Base-by-base conservation (phyloP, 768 basidiomycete species). In the Dentipellis sp. region DNA sequence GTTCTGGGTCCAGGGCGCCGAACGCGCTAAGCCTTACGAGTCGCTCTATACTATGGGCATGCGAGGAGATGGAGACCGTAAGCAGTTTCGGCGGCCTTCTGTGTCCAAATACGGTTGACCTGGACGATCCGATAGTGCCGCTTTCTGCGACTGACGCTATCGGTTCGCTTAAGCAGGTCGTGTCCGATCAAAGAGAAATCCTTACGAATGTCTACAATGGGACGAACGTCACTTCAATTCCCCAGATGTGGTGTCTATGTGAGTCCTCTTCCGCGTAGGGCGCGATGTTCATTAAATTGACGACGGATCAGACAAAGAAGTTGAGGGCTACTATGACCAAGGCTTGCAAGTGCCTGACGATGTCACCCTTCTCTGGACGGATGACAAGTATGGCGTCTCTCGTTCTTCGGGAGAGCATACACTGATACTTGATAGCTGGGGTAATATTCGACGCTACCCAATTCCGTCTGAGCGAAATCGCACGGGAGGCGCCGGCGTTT, bases 41-140 rank as follows among this genome's bases (percentile, higher is more conserved):
- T 81, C 80, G 17, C 65, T 86, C 8, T 84, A 77, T 63, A 86
- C 85, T 0, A 61, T 87, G n/a, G 86, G 86, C 10, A 85, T 88
- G 84, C 73, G 87, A 58, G 87, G 86, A 1, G 66, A 70, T 52
- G 72, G 74, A 1, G 74, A 74, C 62, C 47, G 67, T 66, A 50
- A 53, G 62, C 60, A n/a, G n/a, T 9, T 57, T 53, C 57, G 17
- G 36, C 47, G 6, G 29, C 6, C 6, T 29, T 6, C 6, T 29
- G 29, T 29, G 6, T 6, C 29, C 29, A 29, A 29, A 6, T 6
- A 29, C 6, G 6, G 6, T 29, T 6, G 29, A 29, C 29, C 29
- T 6, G 6, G 3, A 29, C 29, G 29, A 29, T 29, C 3, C 29
- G 57, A 11, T 48, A 81, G 80, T 79, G 46, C 80, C 83, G 14